These are phyloP conservation scores for Coemansia sp. DNA, from an alignment of 192 early-diverging fungal species.

Conservation along the genomic window DNA sequence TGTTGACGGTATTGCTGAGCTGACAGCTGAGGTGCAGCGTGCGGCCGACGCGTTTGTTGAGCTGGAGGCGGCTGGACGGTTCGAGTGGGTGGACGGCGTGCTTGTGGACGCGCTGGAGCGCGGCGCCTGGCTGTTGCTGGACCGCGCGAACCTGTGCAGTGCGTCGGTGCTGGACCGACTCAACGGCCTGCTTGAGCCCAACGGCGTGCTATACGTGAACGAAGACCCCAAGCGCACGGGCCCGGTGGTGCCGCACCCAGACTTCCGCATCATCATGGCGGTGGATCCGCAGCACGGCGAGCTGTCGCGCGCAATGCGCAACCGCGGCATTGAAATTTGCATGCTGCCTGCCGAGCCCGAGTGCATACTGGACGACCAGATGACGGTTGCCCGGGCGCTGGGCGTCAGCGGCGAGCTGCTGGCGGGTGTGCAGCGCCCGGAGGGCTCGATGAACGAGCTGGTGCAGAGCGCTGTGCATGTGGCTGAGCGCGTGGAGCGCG, in stretches of 20 bases:
- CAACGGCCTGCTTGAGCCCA: slow-evolving; percentile 87
- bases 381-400: slow-evolving; percentile 6
- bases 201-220: slow-evolving; percentile 82
- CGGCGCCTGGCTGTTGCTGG: slow-evolving; percentile 91
- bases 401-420: slow-evolving; percentile 13
- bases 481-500: slow-evolving; percentile 41
- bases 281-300: slow-evolving; percentile 90
- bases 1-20: neutral
- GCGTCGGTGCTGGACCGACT: slow-evolving; percentile 93
- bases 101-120: slow-evolving; percentile 84
- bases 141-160: slow-evolving; percentile 94
- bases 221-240: slow-evolving; percentile 67
- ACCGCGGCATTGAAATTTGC: slow-evolving; percentile 91
- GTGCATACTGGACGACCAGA: slow-evolving; percentile 5
- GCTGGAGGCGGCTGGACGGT: slow-evolving; percentile 66
- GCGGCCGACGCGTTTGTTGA: slow-evolving; percentile 1
- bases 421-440: neutral
- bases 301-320: slow-evolving; percentile 94
- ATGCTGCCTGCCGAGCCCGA: slow-evolving; percentile 16
- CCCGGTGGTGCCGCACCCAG: slow-evolving; percentile 73
- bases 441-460: slow-evolving; percentile 7
- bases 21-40: neutral
- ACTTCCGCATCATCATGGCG: slow-evolving; percentile 96
- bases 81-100: slow-evolving; percentile 97
- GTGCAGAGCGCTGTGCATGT: slow-evolving; percentile 32